Conservation (phyloP, 495 filamentous ascomycete species). For the Evernia prunastri region DNA sequence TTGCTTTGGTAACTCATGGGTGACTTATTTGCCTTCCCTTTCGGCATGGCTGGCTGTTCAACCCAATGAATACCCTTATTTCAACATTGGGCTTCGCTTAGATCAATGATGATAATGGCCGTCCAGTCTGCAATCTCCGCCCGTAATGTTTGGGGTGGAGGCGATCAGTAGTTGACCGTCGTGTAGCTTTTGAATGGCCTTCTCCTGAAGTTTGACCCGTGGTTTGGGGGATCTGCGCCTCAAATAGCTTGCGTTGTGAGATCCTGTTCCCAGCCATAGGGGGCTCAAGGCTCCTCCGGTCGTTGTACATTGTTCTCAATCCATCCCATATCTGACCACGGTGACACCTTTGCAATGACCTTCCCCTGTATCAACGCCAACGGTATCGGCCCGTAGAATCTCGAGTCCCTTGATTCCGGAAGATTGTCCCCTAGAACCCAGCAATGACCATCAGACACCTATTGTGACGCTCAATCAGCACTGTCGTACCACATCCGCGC, state of each 20-base stretch:
- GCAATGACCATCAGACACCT: conserved; percentile 87
- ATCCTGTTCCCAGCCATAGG: neutral
- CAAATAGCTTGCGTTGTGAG: neutral
- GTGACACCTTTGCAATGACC: conserved; percentile 61
- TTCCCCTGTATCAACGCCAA: conserved; percentile 80
- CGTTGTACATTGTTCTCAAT: conserved; percentile 43
- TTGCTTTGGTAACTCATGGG: no score
- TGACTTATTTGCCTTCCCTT: neutral
- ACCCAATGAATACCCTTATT: neutral
- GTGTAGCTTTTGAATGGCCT: neutral
- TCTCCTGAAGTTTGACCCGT: no score
- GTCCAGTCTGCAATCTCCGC: neutral
- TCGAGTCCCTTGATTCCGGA: conserved; percentile 74
- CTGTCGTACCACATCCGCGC: neutral
- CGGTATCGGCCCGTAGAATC: conserved; percentile 77
- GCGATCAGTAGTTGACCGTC: neutral
- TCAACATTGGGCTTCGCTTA: neutral
- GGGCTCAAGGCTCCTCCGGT: conserved; percentile 8
- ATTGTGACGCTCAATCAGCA: neutral
- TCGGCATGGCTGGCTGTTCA: neutral
- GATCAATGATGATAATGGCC: neutral
- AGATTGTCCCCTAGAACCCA: conserved; percentile 87
- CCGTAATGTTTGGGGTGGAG: neutral
- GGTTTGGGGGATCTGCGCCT: neutral
- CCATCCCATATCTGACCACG: conserved; percentile 47